Percentiles rank a stretch among this genome's conserved stretches.
These are phyloP conservation scores for Rhodotorula kratochvilovae DNA, from an alignment of 768 basidiomycete species.

Conservation along the genomic window DNA sequence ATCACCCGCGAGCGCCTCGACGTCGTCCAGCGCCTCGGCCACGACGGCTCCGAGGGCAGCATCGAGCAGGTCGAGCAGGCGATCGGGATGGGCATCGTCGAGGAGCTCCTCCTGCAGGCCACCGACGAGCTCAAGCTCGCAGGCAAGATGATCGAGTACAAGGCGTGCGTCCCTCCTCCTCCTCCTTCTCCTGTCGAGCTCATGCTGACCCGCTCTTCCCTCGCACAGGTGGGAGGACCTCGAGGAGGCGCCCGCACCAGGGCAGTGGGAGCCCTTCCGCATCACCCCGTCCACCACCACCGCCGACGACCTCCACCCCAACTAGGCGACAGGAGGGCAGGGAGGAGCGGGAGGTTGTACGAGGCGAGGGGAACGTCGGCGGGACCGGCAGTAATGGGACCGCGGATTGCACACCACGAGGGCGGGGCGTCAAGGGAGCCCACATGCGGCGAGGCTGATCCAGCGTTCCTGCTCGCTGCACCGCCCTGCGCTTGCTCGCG, in stretches of 20 bases:
- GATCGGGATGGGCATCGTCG: conserved; percentile 78
- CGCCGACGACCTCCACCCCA: conserved; percentile 33
- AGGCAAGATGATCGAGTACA: conserved; percentile 84
- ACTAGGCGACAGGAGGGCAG: conserved; percentile 5
- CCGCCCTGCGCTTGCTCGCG: too few relatives aligned
- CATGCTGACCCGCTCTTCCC: background rate
- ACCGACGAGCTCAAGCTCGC: conserved; percentile 72
- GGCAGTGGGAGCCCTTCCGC: conserved; percentile 78
- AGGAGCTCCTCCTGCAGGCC: conserved; percentile 76
- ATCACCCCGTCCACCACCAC: conserved; percentile 36
- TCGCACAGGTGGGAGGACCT: conserved; percentile 75
- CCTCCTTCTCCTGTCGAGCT: background rate
- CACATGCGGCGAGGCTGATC: too few relatives aligned
- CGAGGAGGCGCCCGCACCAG: conserved; percentile 69
- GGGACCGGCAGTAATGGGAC: background rate
- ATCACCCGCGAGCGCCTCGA: conserved; percentile 73
- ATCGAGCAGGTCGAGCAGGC: conserved; percentile 64
- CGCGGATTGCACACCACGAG: background rate
- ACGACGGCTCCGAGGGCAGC: conserved; percentile 59
- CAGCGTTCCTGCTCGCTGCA: too few relatives aligned
- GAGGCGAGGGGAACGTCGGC: background rate
- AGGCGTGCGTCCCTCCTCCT: conserved; percentile 66
- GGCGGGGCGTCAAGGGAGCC: too few relatives aligned
- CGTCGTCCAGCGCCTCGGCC: conserved; percentile 52
- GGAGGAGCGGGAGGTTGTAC: background rate